Conservation (phyloP, 768 basidiomycete genomes). For the Ramaria rubella region DNA sequence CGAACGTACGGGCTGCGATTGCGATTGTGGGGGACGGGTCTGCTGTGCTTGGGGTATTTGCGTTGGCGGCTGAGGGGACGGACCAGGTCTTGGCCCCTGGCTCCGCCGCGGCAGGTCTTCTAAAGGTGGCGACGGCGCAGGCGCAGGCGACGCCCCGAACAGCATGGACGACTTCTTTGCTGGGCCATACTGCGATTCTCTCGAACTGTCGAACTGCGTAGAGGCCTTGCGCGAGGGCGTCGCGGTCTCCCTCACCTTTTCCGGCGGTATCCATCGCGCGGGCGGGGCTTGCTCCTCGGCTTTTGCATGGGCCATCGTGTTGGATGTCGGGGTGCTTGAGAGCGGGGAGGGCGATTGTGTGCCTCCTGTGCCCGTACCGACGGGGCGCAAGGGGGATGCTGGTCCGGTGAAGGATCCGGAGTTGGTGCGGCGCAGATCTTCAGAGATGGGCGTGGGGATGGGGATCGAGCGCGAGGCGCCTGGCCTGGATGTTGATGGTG, state of each 20-base stretch:
- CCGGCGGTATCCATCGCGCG: neutral
- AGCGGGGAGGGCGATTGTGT: neutral
- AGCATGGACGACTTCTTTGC: neutral
- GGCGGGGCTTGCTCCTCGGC: neutral
- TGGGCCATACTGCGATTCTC: neutral
- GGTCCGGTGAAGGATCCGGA: neutral
- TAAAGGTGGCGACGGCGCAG: neutral
- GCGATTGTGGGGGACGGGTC: neutral
- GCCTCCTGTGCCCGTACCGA: neutral
- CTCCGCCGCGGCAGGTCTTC: neutral
- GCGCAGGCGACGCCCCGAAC: slow-evolving; percentile 1
- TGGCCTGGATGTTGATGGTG: neutral
- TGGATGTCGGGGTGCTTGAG: neutral
- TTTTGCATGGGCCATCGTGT: neutral
- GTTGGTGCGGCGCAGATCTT: neutral
- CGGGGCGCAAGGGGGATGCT: neutral
- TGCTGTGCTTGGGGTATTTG: neutral
- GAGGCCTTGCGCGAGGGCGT: neutral
- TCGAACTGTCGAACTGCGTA: neutral
- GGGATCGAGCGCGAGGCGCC: neutral
- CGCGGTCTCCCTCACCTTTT: neutral
- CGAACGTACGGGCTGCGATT: neutral
- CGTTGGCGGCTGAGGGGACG: neutral
- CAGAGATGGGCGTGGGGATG: neutral
- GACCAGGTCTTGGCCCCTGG: neutral